Base-by-base conservation (phyloP, 1,139 yeast genomes). In the Magnusiomyces ingens region DNA sequence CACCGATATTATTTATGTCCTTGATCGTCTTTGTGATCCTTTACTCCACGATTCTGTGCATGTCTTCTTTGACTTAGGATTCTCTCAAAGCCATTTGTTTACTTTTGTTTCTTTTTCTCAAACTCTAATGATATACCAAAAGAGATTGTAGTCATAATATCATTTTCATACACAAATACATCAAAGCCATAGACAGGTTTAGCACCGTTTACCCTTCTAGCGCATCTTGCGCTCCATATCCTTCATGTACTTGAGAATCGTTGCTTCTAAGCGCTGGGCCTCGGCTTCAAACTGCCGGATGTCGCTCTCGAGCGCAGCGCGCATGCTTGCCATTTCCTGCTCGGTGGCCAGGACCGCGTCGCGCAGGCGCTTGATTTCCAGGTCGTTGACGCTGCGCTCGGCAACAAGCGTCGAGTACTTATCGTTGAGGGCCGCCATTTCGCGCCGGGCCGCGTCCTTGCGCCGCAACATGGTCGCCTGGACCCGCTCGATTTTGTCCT, bases 401-500 rank as follows among this genome's bases (percentile, higher is more conserved):
- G 74, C 74, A 13, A 78, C 73, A 52, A 82, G 67, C 21, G 72
- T 70, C 12, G 77, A 74, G 56, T 80, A 79, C 48, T 76, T 75
- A 13, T 70, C 70, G 53, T 76, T 76, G 35, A 81, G 70, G 53
- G 72, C 72, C 2, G 71, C 67, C 63, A 82, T 71, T 55, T 74
- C 75, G 48, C 70, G 67, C 48, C 77, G 76, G 43, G 77, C 75
- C 42, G 73, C 75, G 15, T 66, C 65, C 36, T 75, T 73, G 60
- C 77, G 78, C 51, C 75, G 76, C 21, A 71, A 75, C 2, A 81
- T 75, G 59, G 78, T 83, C 15, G 72, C 73, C 45, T 75, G 71
- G 12, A 80, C 70, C 51, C 83, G 74, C 18, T 66, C 69, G 15
- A 79, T 74, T 57, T 84, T 82, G 46, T 82, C 87, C 53, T 76